Evolutionary conservation across 805 yeast species (phyloP), one percentile per base, ranked within the genome.

Genomic region (Metschnikowia dekortorum): DNA sequence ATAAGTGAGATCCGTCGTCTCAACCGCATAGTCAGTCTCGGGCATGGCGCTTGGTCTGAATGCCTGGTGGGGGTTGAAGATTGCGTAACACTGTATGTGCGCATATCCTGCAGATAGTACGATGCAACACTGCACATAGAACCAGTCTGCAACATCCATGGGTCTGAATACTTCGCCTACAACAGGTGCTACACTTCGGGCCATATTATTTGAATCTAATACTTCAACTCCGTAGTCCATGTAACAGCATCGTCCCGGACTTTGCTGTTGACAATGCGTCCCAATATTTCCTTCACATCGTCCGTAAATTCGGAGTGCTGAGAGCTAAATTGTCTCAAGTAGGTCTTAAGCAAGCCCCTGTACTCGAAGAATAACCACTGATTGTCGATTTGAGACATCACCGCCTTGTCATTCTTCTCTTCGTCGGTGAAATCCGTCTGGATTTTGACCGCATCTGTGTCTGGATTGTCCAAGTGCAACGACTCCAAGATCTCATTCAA

Each of bases 1-100:
- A 66, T 90, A 94, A 1, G 84, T 79, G 46, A 92, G 72, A 41
- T 82, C 69, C 9, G 73, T 70, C 0, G 91, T 83, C 54, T 78
- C 82, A 14, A 91, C 82, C 39, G 92, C 85, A 39, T 59, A 55
- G 7, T 50, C 50, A 6, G 59, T 44, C 13, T 34, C 45, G 22
- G 55, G 37, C 55, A 53, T 53, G 26, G 8, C 46, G 39, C 28
- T 44, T 28, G 33, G 14, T n/a, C 22, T 4, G n/a, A 22, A 7
- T 8, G 5, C 8, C 9, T 32, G 9, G 10, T 33, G 22, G 34
- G 2, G 14, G 2, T 11, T 8, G 11, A 36, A 28, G 40, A 44
- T 44, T 18, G 38, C 39, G 46, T 33, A 33, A 33, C 11, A 10
- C 14, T 13, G 10, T 42, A 22, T 1, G 22, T 5, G 22, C 39